Conservation (phyloP, 805 yeast species). For the Priceomyces castillae region DNA sequence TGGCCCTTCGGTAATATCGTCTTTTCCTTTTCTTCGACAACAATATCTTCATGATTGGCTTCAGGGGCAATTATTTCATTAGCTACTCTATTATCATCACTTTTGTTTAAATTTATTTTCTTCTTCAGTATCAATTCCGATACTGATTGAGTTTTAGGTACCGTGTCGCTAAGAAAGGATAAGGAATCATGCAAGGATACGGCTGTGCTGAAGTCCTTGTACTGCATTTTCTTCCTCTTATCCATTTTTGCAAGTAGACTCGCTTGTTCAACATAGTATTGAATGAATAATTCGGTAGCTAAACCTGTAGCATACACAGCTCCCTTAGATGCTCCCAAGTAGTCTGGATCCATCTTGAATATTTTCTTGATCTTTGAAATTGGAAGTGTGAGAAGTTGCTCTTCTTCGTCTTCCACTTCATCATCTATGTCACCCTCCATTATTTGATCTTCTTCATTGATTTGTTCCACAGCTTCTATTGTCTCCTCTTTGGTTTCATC, state of each 20-base stretch:
- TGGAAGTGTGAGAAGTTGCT: conserved; percentile 48
- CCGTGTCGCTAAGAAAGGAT: conserved; percentile 60
- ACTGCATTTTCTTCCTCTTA: conserved; percentile 65
- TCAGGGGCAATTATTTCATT: not conserved
- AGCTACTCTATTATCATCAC: conserved; percentile 10
- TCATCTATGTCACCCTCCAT: conserved; percentile 6
- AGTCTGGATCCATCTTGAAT: conserved; percentile 74
- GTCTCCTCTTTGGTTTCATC: not conserved
- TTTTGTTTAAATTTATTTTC: conserved; percentile 25
- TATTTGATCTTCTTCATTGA: not conserved
- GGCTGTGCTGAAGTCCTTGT: conserved; percentile 66
- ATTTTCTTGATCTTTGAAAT: conserved; percentile 67
- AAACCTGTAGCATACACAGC: conserved; percentile 74
- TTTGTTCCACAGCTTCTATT: conserved; percentile 3
- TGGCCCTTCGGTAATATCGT: conserved; percentile 39
- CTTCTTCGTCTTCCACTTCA: conserved; percentile 17
- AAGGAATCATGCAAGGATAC: conserved; percentile 59
- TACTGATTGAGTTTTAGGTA: conserved; percentile 59
- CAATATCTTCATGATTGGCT: conserved; percentile 6
- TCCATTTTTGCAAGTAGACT: conserved; percentile 60
- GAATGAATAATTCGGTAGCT: conserved; percentile 75
- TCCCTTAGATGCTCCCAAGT: conserved; percentile 59
- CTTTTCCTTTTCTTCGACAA: conserved; percentile 8
- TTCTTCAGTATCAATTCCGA: conserved; percentile 47
- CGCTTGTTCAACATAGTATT: conserved; percentile 70